Evolutionary conservation across 2,329 filamentous ascomycete genomes (phyloP).

Genomic region (Aspergillus oerlinghausenensis): DNA sequence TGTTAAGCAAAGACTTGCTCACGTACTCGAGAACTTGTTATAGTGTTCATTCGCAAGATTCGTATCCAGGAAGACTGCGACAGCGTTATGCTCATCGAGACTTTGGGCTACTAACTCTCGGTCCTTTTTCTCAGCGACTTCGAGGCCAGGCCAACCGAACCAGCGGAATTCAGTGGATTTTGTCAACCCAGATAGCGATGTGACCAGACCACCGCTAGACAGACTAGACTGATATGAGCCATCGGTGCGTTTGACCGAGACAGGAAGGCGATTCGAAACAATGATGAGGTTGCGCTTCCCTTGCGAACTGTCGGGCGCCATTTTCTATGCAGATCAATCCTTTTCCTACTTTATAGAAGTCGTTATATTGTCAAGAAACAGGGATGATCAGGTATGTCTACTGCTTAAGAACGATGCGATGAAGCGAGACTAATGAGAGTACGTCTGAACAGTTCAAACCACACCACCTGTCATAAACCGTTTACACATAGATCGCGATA

Average conservation of each 20-base stretch:
- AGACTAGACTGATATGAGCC: slow-evolving; percentile 79
- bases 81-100: slow-evolving; percentile 73
- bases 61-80: slow-evolving; percentile 82
- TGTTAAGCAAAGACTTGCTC: background rate
- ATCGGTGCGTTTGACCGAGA: slow-evolving; percentile 83
- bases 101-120: slow-evolving; percentile 63
- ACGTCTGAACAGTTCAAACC: background rate
- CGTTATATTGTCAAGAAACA: background rate
- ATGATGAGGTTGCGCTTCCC: slow-evolving; percentile 51
- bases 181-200: slow-evolving; percentile 77
- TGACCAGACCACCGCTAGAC: slow-evolving; percentile 89
- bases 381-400: background rate
- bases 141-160: slow-evolving; percentile 93
- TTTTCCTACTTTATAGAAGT: background rate
- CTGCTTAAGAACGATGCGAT: background rate
- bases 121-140: slow-evolving; percentile 71
- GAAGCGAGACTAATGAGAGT: background rate
- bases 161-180: slow-evolving; percentile 89
- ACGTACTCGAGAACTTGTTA: slow-evolving; percentile 88
- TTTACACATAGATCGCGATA: background rate
- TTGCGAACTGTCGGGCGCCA: background rate
- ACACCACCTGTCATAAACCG: no score
- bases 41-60: slow-evolving; percentile 88
- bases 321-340: background rate
- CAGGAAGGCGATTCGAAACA: slow-evolving; percentile 84